Conservation (phyloP, 2,329 filamentous ascomycete species). For the Pseudogymnoascus sp. region DNA sequence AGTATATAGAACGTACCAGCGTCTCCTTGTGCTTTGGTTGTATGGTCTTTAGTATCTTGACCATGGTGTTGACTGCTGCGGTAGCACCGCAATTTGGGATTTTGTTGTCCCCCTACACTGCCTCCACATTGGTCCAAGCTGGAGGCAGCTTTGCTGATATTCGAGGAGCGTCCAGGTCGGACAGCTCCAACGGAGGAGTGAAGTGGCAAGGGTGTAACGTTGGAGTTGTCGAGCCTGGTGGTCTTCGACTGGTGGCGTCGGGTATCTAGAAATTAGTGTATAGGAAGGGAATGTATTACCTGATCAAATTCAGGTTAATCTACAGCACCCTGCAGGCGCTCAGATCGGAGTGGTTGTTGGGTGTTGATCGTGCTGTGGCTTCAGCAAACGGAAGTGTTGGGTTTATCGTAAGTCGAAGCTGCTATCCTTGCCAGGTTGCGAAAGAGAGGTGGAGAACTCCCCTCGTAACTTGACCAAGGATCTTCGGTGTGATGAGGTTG, state of each 20-base stretch:
- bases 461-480: constrained; percentile 21
- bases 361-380: constrained; percentile 1
- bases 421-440: constrained; percentile 3
- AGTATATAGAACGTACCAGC: constrained; percentile 40
- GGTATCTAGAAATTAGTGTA: constrained; percentile 2
- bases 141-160: constrained; percentile 23
- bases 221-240: neutral
- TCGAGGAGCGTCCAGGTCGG: constrained; percentile 28
- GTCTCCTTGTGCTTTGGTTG: constrained; percentile 60
- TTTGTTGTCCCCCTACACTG: constrained; percentile 45
- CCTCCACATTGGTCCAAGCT: constrained; percentile 18
- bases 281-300: constrained; percentile 3
- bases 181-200: constrained; percentile 23
- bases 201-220: constrained; percentile 6
- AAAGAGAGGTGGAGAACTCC: constrained; percentile 28
- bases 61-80: constrained; percentile 53
- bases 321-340: neutral
- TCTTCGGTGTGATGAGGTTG: neutral
- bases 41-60: constrained; percentile 59
- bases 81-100: constrained; percentile 42
- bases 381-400: constrained; percentile 7
- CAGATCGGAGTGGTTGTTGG: neutral
- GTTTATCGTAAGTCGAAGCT: constrained; percentile 9
- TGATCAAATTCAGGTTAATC: neutral
- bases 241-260: neutral